phyloP scores from a whole-genome alignment of 305 asterid genomes.

The Striga hermonthica region DNA sequence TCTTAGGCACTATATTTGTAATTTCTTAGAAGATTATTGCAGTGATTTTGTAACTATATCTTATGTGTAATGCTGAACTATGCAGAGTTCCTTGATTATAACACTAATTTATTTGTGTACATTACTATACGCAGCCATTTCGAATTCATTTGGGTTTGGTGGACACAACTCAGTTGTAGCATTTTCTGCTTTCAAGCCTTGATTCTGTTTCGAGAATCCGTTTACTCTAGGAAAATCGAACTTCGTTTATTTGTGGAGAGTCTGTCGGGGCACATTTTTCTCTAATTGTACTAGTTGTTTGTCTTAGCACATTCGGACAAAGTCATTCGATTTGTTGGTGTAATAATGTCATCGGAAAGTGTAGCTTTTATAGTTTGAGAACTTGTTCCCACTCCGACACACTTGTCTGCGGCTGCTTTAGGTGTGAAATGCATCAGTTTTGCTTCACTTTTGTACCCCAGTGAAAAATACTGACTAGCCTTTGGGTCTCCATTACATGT shows the following conservation, averaged over 20 bases:
- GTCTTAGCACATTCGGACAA: conserved; percentile 15
- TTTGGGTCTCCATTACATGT: too few species aligned
- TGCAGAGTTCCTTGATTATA: neutral
- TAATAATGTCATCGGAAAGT: conserved; percentile 28
- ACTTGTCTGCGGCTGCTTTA: conserved; percentile 29
- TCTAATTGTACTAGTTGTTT: conserved; percentile 6
- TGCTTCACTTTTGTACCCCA: conserved; percentile 22
- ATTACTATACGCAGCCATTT: conserved; percentile 58
- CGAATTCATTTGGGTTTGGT: conserved; percentile 95
- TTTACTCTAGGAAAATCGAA: conserved; percentile 15
- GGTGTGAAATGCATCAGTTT: conserved; percentile 32
- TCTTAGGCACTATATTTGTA: too few species aligned
- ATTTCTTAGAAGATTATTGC: neutral
- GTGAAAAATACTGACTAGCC: too few species aligned
- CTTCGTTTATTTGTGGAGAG: neutral
- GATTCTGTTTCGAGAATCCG: conserved; percentile 28
- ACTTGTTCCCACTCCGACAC: conserved; percentile 2
- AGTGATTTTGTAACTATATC: neutral
- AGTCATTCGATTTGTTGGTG: conserved; percentile 23
- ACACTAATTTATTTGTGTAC: conserved; percentile 20
- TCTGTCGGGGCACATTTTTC: neutral
- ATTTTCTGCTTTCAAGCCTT: conserved; percentile 87
- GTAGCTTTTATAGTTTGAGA: conserved; percentile 33
- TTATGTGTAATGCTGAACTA: neutral
- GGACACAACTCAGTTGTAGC: conserved; percentile 97